Evolutionary conservation across 2,329 filamentous ascomycete species (phyloP), one percentile per base, ranked within the genome.

Genomic region (Phialemoniopsis sp.): DNA sequence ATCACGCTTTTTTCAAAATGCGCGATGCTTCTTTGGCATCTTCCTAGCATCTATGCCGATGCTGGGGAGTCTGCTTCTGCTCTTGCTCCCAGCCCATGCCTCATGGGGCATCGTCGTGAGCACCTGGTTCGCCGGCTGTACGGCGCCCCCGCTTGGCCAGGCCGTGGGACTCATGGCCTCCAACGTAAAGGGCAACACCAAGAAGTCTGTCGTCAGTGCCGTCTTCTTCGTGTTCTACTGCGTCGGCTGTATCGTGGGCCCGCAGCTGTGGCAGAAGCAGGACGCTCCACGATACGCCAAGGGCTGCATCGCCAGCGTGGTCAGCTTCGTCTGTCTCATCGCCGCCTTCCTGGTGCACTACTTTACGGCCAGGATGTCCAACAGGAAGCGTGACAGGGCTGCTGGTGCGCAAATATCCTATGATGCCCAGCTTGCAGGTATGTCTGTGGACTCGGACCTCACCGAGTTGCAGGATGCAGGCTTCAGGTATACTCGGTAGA

Each of bases 31-130:
- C 1, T 56, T 72, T 2, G 55, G 63, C 3, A 49, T 72, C 18
- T 49, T 50, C 1, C 49, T 73, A n/a, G 58, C 62, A 18, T 55
- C 68, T 3, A 56, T 65, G 0, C 68, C 70, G 0, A 43, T 75
- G 1, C 51, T 68, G 7, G 71, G 68, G 6, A 67, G 56, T 35
- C 53, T 71, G 3, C 55, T 73, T 4, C 55, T 74, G 4, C 47
- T 71, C 29, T 57, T 61, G 30, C 60, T 74, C 0, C 58, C 64
- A 1, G 46, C 62, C 2, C 49, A 51, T 6, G 54, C 60, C 1
- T 60, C 62, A 30, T 75, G 70, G 70, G 67, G 66, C 5, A 60
- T 73, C 41, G 69, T 74, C 14, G 62, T 66, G 3, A 59, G 66
- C 1, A 63, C 68, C 0, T 75, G 70, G 70, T 53, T 74, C 53